Percentiles rank a stretch among this genome's conserved stretches.
These are phyloP conservation scores for Trichoderma sp. DNA, from an alignment of 2,329 filamentous ascomycete genomes.

Conservation along the genomic window DNA sequence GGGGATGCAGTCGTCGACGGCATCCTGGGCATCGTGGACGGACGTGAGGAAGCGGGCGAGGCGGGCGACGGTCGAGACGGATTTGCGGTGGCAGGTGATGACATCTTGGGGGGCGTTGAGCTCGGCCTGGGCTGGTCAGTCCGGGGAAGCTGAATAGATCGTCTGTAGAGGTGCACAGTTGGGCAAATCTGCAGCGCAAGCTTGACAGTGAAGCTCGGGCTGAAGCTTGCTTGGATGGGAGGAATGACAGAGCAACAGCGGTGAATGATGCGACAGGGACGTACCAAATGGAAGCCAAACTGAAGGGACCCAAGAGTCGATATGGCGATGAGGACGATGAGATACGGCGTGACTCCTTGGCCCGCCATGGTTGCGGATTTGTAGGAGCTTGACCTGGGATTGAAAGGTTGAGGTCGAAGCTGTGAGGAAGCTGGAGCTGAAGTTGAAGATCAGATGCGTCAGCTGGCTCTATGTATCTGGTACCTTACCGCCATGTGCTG, in stretches of 20 bases:
- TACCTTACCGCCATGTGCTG: background rate
- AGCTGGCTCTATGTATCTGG: background rate
- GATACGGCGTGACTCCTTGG: slow-evolving; percentile 63
- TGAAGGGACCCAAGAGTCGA: slow-evolving; percentile 86
- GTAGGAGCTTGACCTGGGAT: background rate
- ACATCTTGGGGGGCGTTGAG: slow-evolving; percentile 94
- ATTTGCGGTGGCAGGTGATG: slow-evolving; percentile 75
- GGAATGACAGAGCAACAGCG: background rate
- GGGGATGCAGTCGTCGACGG: slow-evolving; percentile 74
- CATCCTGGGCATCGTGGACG: slow-evolving; percentile 31
- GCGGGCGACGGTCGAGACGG: slow-evolving; percentile 41
- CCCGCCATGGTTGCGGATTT: slow-evolving; percentile 38
- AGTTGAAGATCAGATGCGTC: slow-evolving; percentile 8
- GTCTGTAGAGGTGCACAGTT: background rate
- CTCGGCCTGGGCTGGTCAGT: slow-evolving; percentile 62
- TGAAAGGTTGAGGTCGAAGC: background rate
- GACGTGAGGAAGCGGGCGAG: slow-evolving; percentile 37
- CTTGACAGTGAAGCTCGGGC: background rate
- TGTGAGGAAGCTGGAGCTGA: background rate
- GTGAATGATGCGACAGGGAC: slow-evolving; percentile 30
- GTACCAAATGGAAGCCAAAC: slow-evolving; percentile 90
- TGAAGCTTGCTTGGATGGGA: background rate
- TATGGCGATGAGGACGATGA: slow-evolving; percentile 73
- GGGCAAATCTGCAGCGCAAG: background rate
- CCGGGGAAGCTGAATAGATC: too few relatives aligned